Evolutionary conservation across 371 early-diverging fungal genomes (phyloP).

Genomic region (Mortierella sp.): DNA sequence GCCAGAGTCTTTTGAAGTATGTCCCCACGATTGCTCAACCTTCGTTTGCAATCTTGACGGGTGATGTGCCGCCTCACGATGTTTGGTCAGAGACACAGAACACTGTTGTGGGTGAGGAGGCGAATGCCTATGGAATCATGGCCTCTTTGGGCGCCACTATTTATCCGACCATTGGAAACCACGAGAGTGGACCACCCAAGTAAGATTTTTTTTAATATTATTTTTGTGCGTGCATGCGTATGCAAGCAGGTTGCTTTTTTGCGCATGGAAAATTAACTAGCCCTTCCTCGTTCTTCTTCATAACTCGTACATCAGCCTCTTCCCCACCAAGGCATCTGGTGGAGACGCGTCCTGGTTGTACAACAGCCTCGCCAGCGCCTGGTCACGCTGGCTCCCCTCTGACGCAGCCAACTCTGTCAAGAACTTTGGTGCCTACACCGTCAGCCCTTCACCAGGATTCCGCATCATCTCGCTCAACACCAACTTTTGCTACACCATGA

Average conservation of each 20-base stretch:
- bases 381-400: slow-evolving; percentile 66
- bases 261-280: neutral
- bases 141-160: slow-evolving; percentile 59
- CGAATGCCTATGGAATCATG: slow-evolving; percentile 60
- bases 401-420: slow-evolving; percentile 47
- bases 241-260: neutral
- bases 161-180: slow-evolving; percentile 73
- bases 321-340: neutral
- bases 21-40: slow-evolving; percentile 57
- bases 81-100: slow-evolving; percentile 60
- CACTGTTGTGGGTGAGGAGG: slow-evolving; percentile 60
- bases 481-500: slow-evolving; percentile 73
- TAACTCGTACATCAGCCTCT: neutral
- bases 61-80: slow-evolving; percentile 77
- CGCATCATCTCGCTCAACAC: slow-evolving; percentile 75
- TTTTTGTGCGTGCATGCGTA: neutral
- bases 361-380: slow-evolving; percentile 57
- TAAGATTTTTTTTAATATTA: neutral
- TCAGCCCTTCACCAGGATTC: slow-evolving; percentile 61
- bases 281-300: neutral
- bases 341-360: slow-evolving; percentile 64
- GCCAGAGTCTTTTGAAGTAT: slow-evolving; percentile 64
- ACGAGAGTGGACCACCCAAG: slow-evolving; percentile 57
- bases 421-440: slow-evolving; percentile 65
- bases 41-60: slow-evolving; percentile 68